Base-by-base conservation (phyloP, 257 asterid genomes). In the Parsonsia alboflavescens region DNA sequence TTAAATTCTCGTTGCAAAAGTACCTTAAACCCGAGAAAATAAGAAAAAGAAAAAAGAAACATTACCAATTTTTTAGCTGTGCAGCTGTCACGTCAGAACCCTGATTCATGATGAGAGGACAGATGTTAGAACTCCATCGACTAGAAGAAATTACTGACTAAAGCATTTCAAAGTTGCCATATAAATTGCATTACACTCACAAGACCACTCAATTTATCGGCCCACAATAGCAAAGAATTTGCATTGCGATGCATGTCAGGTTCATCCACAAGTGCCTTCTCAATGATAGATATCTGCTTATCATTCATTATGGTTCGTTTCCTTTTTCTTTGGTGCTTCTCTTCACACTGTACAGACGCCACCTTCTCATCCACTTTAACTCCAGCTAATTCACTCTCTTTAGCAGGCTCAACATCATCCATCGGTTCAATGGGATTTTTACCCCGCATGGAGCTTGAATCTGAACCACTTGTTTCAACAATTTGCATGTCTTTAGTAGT, bases 1-100 rank as follows among this genome's bases (percentile, higher is more conserved):
- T 16, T 19, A 33, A 30, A 19, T 63, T 33, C 69, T 63, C 7
- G 8, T 16, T 19, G 15, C 11, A 5, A 3, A 30, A 30, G 24
- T 36, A 36, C 24, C 22, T 33, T 9, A 19, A 52, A 70, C 26
- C 46, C 28, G 58, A 79, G 57, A 54, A 42, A 19, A 75, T 70
- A 78, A 72, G 73, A 65, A 48, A 57, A 53, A 58, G 78, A 36
- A 12, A 85, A 52, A 71, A 68, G 52, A 77, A 78, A 77, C n/a
- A n/a, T n/a, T 82, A 95, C 99, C 99, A 95, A 83, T 95, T 95
- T 81, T 95, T 95, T 17, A 95, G 91, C 83, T 96, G 92, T 53
- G 99, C 88, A 64, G 96, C 80, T 39, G 98, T 87, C 73, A 95
- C 99, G 80, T 92, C 99, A 76, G 97, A 90, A 74, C 99, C 99